Percentiles rank a stretch among this genome's conserved stretches.
These are phyloP conservation scores for Apium graveolens DNA, from an alignment of 129 eudicot genomes.

Conservation along the genomic window DNA sequence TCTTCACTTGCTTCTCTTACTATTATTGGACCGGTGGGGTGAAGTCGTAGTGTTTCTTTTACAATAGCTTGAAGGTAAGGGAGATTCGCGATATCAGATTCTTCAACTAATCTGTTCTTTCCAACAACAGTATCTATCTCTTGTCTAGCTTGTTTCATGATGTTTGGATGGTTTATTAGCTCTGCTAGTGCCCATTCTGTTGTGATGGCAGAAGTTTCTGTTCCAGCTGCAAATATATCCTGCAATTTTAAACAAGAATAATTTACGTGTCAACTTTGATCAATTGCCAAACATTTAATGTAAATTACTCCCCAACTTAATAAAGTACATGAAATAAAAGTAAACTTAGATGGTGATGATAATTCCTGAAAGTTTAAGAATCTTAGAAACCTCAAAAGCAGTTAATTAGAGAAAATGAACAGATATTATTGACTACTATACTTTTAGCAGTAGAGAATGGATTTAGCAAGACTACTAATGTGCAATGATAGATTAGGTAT, in stretches of 20 bases:
- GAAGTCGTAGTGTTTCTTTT: constrained; percentile 61
- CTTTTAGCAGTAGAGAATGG: neutral
- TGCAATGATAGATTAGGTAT: neutral
- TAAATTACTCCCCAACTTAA: neutral
- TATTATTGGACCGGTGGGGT: constrained; percentile 51
- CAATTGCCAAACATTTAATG: neutral
- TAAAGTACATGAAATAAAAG: neutral
- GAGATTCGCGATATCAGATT: constrained; percentile 59
- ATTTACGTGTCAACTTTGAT: neutral
- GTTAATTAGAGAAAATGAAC: neutral
- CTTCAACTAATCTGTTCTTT: constrained; percentile 38
- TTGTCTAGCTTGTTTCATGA: neutral
- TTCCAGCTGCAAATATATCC: constrained; percentile 10
- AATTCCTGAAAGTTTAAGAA: neutral
- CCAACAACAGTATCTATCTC: constrained; percentile 22
- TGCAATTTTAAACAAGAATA: neutral
- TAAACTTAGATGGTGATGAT: neutral
- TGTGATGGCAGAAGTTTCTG: constrained; percentile 4
- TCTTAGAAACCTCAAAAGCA: neutral
- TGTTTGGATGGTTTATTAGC: constrained; percentile 4
- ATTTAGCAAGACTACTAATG: neutral
- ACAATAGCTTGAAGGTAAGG: constrained; percentile 68
- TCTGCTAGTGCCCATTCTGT: constrained; percentile 6
- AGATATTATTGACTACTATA: neutral
- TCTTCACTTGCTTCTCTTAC: constrained; percentile 22